A percentile compares a stretch with the other conserved stretches of the same genome.
phyloP scores from a whole-genome alignment of 208 protist species.

The Trypanosoma congolense region DNA sequence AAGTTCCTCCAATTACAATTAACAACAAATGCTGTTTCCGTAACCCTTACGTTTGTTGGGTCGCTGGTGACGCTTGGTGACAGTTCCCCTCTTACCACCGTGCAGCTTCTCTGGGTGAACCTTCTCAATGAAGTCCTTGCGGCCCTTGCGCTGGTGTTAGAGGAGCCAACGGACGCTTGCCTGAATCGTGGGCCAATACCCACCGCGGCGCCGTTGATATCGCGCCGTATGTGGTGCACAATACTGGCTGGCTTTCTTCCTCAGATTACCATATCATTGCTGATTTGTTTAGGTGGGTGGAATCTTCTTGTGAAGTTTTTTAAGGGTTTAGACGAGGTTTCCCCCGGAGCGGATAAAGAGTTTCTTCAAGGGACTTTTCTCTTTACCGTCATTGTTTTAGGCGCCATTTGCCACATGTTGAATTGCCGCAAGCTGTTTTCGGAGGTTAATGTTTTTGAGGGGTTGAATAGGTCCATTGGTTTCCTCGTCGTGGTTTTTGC shows the following conservation, averaged over 20 bases:
- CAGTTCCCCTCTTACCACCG: conserved; percentile 83
- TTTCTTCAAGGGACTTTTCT: conserved; percentile 74
- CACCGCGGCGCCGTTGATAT: conserved; percentile 83
- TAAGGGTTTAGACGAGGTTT: no score
- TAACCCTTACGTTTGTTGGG: conserved; percentile 92
- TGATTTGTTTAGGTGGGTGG: conserved; percentile 36
- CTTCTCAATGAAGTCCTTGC: conserved; percentile 99
- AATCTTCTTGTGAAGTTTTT: conserved; percentile 15
- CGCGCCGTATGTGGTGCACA: conserved; percentile 75
- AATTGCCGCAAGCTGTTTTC: conserved; percentile 88
- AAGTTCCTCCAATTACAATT: conserved; percentile 99
- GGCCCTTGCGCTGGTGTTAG: conserved; percentile 95
- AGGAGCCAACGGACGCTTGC: conserved; percentile 88
- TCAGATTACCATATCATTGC: conserved; percentile 45
- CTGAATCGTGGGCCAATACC: conserved; percentile 53
- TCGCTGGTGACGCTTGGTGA: conserved; percentile 53
- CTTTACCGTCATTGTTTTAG: conserved; percentile 93
- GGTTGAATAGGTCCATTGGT: conserved; percentile 36
- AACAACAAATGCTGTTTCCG: conserved; percentile 95
- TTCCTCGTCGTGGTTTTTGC: conserved; percentile 73
- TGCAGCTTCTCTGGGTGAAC: conserved; percentile 99
- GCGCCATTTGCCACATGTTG: conserved; percentile 90
- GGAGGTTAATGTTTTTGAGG: conserved; percentile 76
- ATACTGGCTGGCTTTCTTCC: conserved; percentile 57
- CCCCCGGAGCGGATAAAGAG: conserved; percentile 16